Conservation (phyloP, 2,329 filamentous ascomycete genomes). For the Talaromyces amestolkiae region DNA sequence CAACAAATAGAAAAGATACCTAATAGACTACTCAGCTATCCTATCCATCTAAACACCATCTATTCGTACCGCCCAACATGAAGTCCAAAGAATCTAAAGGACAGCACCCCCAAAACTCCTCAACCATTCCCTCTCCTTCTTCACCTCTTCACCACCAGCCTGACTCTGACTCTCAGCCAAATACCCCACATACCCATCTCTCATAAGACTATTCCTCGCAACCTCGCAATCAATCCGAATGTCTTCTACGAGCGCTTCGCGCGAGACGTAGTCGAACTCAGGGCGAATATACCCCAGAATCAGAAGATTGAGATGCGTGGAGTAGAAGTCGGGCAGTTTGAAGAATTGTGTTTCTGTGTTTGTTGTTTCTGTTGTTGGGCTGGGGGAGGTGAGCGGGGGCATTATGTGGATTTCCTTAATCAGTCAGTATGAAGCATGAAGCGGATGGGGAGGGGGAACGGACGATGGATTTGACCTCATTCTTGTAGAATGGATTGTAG, state of each 20-base stretch:
- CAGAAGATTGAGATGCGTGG: slow-evolving; percentile 70
- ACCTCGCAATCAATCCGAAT: slow-evolving; percentile 88
- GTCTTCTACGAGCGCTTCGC: slow-evolving; percentile 81
- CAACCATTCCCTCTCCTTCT: slow-evolving; percentile 37
- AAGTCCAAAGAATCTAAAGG: neutral
- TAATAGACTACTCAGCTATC: neutral
- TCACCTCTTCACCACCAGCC: slow-evolving; percentile 29
- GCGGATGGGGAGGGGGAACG: slow-evolving; percentile 23
- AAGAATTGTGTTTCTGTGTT: slow-evolving; percentile 29
- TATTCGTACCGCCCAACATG: neutral
- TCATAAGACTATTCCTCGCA: slow-evolving; percentile 66
- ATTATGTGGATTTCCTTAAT: slow-evolving; percentile 77
- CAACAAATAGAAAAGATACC: neutral
- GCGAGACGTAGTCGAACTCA: slow-evolving; percentile 80
- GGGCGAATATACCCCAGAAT: slow-evolving; percentile 85
- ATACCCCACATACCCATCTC: slow-evolving; percentile 58
- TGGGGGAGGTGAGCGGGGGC: slow-evolving; percentile 60
- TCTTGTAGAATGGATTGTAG: slow-evolving; percentile 97
- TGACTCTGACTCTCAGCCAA: slow-evolving; percentile 41
- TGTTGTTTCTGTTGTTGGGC: slow-evolving; percentile 28
- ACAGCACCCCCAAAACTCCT: slow-evolving; percentile 26
- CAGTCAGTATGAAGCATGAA: neutral
- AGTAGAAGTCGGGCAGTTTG: slow-evolving; percentile 74
- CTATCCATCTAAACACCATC: neutral
- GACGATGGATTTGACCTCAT: slow-evolving; percentile 74